phyloP scores from a whole-genome alignment of 306 rosid genomes.

The Prunus davidiana region DNA sequence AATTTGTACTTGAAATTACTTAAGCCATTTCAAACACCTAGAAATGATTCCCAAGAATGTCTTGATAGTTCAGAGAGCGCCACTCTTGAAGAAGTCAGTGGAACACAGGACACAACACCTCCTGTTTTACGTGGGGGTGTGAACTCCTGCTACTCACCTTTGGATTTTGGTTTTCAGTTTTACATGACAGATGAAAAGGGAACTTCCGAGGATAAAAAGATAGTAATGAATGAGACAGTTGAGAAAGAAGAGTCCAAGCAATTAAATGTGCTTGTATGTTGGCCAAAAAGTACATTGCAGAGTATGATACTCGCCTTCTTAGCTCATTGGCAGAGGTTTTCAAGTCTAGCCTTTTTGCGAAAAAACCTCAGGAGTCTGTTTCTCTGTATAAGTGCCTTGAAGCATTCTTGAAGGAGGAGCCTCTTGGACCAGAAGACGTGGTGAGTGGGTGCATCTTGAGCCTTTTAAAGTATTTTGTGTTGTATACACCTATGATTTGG shows the following conservation, averaged over 20 bases:
- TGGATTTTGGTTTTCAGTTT: constrained; percentile 60
- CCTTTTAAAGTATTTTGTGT: constrained; percentile 1
- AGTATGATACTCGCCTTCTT: constrained; percentile 54
- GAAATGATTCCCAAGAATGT: constrained; percentile 39
- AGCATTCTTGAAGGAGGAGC: constrained; percentile 97
- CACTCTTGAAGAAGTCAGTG: constrained; percentile 41
- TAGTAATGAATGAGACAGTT: constrained; percentile 49
- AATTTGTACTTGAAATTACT: constrained; percentile 65
- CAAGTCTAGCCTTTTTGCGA: constrained; percentile 63
- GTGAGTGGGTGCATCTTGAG: constrained; percentile 49
- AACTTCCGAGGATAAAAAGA: constrained; percentile 44
- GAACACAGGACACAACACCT: constrained; percentile 29
- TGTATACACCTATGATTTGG: background rate
- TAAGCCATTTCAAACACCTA: constrained; percentile 49
- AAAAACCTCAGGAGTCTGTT: constrained; percentile 78
- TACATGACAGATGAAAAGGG: constrained; percentile 79
- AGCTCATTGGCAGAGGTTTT: constrained; percentile 80
- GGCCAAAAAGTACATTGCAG: constrained; percentile 68
- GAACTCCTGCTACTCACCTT: constrained; percentile 23
- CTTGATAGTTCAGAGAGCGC: constrained; percentile 29
- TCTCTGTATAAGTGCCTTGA: constrained; percentile 94
- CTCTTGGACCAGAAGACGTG: constrained; percentile 99
- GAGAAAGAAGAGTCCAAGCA: constrained; percentile 40
- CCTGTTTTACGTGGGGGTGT: constrained; percentile 32
- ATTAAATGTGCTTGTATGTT: constrained; percentile 69